Percentiles rank a stretch among this genome's conserved stretches.
These are phyloP conservation scores for Fusarium sp. DNA, from an alignment of 2,329 filamentous ascomycete genomes.

Conservation along the genomic window DNA sequence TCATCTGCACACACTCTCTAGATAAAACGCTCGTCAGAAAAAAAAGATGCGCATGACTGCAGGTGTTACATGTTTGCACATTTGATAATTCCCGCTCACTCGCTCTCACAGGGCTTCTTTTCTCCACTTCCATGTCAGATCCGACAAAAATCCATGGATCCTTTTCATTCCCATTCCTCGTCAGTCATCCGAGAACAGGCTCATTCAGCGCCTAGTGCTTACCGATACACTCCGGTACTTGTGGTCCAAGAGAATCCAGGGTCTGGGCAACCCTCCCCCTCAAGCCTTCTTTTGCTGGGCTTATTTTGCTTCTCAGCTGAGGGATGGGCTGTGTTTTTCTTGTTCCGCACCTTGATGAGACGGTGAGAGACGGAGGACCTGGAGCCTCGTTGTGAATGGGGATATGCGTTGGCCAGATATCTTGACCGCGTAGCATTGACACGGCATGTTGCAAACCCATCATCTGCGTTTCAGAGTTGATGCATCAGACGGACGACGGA, in stretches of 20 bases:
- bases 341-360: neutral
- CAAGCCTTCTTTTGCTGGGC: neutral
- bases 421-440: neutral
- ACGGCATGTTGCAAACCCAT: neutral
- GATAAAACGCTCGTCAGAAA: neutral
- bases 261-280: neutral
- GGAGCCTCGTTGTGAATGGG: neutral
- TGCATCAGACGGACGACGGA: neutral
- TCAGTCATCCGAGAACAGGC: neutral
- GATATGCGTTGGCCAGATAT: neutral
- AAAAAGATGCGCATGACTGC: neutral
- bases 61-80: neutral
- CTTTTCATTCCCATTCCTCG: neutral
- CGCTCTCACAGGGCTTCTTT: neutral
- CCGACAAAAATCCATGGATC: neutral
- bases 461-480: neutral
- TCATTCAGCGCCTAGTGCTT: neutral
- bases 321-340: neutral
- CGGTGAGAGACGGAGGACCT: neutral
- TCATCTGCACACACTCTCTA: neutral
- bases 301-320: neutral
- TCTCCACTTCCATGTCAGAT: neutral
- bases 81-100: neutral
- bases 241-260: conserved; percentile 5
- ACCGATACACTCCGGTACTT: conserved; percentile 1